These are phyloP conservation scores for Coffea eugenioides DNA, from an alignment of 257 asterid species.

Conservation along the genomic window DNA sequence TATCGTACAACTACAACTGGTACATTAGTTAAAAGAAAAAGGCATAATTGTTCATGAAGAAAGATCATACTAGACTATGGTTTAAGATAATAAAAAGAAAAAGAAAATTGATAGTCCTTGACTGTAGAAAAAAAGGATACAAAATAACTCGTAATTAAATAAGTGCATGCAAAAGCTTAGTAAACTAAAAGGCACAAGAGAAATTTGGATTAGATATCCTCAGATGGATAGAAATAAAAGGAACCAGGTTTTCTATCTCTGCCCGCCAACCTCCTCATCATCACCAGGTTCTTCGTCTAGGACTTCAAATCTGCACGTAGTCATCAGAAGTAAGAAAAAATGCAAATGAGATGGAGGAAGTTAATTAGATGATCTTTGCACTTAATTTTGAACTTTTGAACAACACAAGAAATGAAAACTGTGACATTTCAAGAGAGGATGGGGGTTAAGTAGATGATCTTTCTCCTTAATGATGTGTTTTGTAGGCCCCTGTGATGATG, in stretches of 20 bases:
- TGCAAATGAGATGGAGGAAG: neutral
- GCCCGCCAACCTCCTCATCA: constrained; percentile 92
- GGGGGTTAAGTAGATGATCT: neutral
- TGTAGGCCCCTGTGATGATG: neutral
- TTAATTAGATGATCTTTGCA: neutral
- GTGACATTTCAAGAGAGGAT: neutral
- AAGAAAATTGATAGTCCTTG: neutral
- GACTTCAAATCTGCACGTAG: constrained; percentile 71
- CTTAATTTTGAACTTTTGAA: neutral
- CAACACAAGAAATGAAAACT: neutral
- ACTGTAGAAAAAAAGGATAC: neutral
- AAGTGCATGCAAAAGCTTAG: neutral
- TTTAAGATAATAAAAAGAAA: neutral
- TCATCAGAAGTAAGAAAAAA: neutral
- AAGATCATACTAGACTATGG: neutral
- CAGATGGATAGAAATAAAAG: neutral
- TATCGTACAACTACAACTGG: neutral
- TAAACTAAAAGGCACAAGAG: neutral
- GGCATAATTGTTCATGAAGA: too few species aligned
- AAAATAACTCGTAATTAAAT: neutral
- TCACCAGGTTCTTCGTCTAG: constrained; percentile 98
- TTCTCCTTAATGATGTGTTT: neutral
- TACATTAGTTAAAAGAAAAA: neutral
- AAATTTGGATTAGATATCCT: neutral
- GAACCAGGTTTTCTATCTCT: constrained; percentile 44